Evolutionary conservation across 2,329 filamentous ascomycete genomes (phyloP), one percentile per base, ranked within the genome.

Genomic region (Aureobasidium melanogenum): DNA sequence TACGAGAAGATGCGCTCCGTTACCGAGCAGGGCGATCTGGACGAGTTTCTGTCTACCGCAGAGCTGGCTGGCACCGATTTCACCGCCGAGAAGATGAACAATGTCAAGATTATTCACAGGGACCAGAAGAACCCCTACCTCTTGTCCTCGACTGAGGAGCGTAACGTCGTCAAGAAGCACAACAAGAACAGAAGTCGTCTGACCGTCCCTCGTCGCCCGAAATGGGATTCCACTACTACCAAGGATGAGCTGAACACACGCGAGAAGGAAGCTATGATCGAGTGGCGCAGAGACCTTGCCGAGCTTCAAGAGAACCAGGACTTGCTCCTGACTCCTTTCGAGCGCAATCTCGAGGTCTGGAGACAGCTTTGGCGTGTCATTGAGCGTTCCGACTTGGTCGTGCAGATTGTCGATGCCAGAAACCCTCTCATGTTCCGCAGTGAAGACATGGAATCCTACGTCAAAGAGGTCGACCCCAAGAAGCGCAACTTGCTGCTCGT

Each of bases 1-100:
- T 99, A 92, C 91, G 91, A 97, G 72, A 99, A 97, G 81, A 97
- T 99, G 94, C 91, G 93, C 79, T 96, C 91, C 74, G 89, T 99
- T 68, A 99, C 94, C 5, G 91, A 99, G 79, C 94, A 99, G 76
- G 92, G 88, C 67, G 92, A 92, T 47, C 85, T 99, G 64, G 94
- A 99, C 74, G 94, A 99, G 75, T 99, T 99, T 75, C 80, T 99
- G 66, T 89, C 88, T 62, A 99, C 94, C 1, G 95, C 94, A 65
- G 92, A 97, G 77, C 80, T 99, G 68, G 94, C 94, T n/a, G 93
- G 91, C 66, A 99, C 94, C 67, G 94, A 99, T 73, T 99, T 99
- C 75, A 97, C 93, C 0, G 95, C 94, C 30, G 92, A 97, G 80
- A 97, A 97, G 82, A 89, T 96, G 84, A 97, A 93, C 77, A 97